Conservation (phyloP, 75 land plant species). For the Pinus taeda region DNA sequence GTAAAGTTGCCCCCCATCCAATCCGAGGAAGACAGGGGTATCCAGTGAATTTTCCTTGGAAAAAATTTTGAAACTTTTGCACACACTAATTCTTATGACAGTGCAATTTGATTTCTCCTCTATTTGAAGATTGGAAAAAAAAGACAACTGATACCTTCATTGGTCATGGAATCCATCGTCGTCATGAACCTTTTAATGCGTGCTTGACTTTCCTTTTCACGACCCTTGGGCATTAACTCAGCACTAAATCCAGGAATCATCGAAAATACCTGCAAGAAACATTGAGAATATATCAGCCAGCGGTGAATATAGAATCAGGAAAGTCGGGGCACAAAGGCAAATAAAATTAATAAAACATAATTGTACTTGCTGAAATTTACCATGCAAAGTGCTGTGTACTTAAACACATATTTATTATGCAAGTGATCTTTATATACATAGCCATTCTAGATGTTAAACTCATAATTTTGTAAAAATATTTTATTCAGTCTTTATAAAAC, state of each 20-base stretch:
- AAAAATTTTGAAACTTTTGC: no score
- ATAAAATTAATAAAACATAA: not conserved
- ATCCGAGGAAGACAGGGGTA: no score
- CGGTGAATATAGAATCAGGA: not conserved
- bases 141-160: constrained; percentile 53
- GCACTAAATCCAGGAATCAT: constrained; percentile 96
- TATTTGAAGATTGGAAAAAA: not conserved
- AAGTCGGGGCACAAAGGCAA: no score
- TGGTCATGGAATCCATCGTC: constrained; percentile 99
- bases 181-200: constrained; percentile 95
- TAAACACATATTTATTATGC: no score
- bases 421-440: no score
- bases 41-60: no score
- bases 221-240: constrained; percentile 94
- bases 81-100: not conserved
- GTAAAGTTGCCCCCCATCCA: no score
- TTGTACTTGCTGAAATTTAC: not conserved
- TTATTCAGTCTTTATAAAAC: no score
- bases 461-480: no score
- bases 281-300: not conserved
- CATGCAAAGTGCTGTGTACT: no score
- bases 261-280: constrained; percentile 75
- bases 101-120: not conserved
- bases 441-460: no score
- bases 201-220: constrained; percentile 96